Conservation (phyloP, 495 filamentous ascomycete genomes). For the Coniosporium apollinis region DNA sequence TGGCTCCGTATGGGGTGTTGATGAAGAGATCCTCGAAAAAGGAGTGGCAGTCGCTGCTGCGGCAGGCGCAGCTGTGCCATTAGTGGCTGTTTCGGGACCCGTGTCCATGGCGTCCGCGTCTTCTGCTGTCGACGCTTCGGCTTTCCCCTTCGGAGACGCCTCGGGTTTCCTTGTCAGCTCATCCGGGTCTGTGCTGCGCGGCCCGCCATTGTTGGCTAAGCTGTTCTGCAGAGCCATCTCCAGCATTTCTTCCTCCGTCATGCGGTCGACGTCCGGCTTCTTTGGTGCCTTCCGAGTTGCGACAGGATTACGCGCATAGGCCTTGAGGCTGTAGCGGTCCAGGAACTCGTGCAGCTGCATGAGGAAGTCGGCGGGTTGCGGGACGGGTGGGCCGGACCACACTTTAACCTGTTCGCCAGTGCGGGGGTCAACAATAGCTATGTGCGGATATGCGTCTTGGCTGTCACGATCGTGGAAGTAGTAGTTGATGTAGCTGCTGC, state of each 20-base stretch:
- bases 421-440: conserved; percentile 85
- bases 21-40: conserved; percentile 51
- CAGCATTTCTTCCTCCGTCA: conserved; percentile 96
- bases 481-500: conserved; percentile 66
- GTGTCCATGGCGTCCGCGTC: conserved; percentile 20
- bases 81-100: neutral
- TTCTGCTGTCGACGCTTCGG: conserved; percentile 25
- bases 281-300: conserved; percentile 59
- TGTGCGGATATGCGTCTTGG: conserved; percentile 78
- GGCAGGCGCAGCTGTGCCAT: conserved; percentile 2
- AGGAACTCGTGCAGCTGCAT: conserved; percentile 89
- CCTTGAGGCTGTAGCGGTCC: conserved; percentile 79
- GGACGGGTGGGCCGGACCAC: conserved; percentile 72
- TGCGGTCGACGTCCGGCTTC: conserved; percentile 50
- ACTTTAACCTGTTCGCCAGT: conserved; percentile 96
- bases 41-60: conserved; percentile 16
- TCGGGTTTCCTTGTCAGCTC: conserved; percentile 50
- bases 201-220: conserved; percentile 31
- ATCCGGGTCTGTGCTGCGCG: conserved; percentile 56
- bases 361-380: conserved; percentile 64
- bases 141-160: conserved; percentile 44
- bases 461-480: conserved; percentile 64
- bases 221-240: conserved; percentile 84
- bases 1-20: conserved; percentile 64
- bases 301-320: conserved; percentile 81